Conservation (phyloP, 495 filamentous ascomycete species). For the Glonium stellatum region DNA sequence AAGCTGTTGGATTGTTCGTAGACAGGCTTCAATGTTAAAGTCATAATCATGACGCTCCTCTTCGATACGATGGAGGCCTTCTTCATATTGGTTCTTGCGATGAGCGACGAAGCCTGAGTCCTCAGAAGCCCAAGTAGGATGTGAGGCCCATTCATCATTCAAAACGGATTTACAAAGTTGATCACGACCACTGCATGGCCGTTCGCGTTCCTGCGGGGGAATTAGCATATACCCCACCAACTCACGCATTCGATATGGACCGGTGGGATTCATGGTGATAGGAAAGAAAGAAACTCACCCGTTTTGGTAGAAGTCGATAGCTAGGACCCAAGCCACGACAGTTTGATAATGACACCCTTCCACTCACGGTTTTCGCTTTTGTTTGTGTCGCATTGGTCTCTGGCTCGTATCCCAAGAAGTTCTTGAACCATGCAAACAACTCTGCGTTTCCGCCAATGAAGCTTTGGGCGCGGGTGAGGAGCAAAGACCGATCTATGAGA, state of each 20-base stretch:
- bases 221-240: not conserved
- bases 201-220: slow-evolving; percentile 58
- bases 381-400: slow-evolving; percentile 74
- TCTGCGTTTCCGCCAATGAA: slow-evolving; percentile 88
- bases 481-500: slow-evolving; percentile 70
- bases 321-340: slow-evolving; percentile 91
- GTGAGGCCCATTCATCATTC: slow-evolving; percentile 97
- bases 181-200: slow-evolving; percentile 86
- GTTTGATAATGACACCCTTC: slow-evolving; percentile 79
- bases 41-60: slow-evolving; percentile 99
- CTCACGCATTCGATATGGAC: slow-evolving; percentile 4
- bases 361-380: slow-evolving; percentile 61
- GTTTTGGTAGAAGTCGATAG: slow-evolving; percentile 83
- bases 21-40: slow-evolving; percentile 91
- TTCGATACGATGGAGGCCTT: slow-evolving; percentile 89
- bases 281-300: slow-evolving; percentile 42
- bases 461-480: slow-evolving; percentile 70
- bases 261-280: not conserved
- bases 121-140: slow-evolving; percentile 98
- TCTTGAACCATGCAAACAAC: slow-evolving; percentile 75
- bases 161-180: slow-evolving; percentile 84
- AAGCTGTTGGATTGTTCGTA: slow-evolving; percentile 86
- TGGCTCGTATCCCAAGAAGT: slow-evolving; percentile 63
- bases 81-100: slow-evolving; percentile 89
- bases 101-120: slow-evolving; percentile 98